Conservation (phyloP, 148 eudicot genomes). For the Hydrangea macrophylla region DNA sequence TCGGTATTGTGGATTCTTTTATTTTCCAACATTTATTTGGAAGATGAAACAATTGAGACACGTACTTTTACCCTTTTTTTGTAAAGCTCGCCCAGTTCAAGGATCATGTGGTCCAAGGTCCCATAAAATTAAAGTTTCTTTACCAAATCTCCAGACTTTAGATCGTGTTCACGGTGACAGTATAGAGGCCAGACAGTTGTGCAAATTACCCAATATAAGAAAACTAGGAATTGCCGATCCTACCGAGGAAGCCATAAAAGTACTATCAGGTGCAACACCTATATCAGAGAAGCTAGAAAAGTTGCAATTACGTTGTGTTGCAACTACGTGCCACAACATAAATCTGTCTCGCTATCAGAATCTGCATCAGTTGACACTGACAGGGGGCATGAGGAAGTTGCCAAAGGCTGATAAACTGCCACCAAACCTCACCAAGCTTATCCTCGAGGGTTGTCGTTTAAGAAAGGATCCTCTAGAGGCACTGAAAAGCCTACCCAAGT, state of each 20-base stretch:
- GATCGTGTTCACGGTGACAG: fast-evolving
- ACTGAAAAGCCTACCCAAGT: background rate
- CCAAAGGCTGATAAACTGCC: background rate
- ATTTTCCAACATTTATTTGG: background rate
- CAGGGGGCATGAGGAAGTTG: background rate
- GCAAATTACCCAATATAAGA: background rate
- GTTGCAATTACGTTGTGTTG: background rate
- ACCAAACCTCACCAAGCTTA: slow-evolving; percentile 13
- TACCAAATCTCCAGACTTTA: slow-evolving; percentile 4
- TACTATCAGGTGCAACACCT: background rate
- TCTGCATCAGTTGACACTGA: background rate
- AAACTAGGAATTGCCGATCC: background rate
- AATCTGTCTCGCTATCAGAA: background rate
- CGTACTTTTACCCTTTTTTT: background rate
- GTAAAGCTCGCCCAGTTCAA: background rate
- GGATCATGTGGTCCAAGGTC: no score
- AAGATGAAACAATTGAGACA: slow-evolving; percentile 11
- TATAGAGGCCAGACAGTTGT: background rate
- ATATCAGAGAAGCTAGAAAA: background rate
- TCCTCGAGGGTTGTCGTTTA: fast-evolving
- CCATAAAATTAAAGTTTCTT: background rate
- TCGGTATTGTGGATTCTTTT: fast-evolving
- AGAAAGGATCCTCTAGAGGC: background rate
- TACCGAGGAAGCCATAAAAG: background rate
- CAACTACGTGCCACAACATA: no score